Evolutionary conservation across 257 asterid species (phyloP).

Genomic region (Solanum piurae): DNA sequence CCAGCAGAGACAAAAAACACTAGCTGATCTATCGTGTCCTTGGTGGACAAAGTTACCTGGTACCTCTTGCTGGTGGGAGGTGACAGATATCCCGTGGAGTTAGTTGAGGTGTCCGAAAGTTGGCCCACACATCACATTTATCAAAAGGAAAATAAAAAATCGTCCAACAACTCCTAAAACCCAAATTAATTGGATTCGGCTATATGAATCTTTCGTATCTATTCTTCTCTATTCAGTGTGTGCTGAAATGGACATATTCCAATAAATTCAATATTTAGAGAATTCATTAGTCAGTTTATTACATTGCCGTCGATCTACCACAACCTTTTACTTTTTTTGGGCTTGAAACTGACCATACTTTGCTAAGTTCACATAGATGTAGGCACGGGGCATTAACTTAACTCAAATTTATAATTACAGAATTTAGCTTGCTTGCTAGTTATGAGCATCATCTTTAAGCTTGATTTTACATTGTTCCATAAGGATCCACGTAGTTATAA

Average conservation of each 20-base stretch:
- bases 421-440: background rate
- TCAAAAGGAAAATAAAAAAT: background rate
- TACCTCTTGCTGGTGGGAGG: background rate
- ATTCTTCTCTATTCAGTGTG: background rate
- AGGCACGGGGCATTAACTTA: background rate
- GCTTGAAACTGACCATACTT: background rate
- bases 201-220: background rate
- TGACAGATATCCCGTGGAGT: background rate
- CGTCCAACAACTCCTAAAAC: background rate
- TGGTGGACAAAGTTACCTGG: background rate
- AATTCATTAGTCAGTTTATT: background rate
- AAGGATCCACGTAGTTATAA: background rate
- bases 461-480: background rate
- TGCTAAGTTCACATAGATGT: background rate
- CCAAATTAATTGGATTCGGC: background rate
- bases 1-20: background rate
- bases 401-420: background rate
- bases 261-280: background rate
- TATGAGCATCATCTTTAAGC: background rate
- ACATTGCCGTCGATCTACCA: background rate
- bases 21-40: background rate
- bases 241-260: background rate
- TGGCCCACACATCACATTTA: background rate
- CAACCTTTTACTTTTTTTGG: background rate
- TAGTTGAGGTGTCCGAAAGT: background rate